Base-by-base conservation (phyloP, 2,329 filamentous ascomycete genomes). In the Hypoxylon sp. region DNA sequence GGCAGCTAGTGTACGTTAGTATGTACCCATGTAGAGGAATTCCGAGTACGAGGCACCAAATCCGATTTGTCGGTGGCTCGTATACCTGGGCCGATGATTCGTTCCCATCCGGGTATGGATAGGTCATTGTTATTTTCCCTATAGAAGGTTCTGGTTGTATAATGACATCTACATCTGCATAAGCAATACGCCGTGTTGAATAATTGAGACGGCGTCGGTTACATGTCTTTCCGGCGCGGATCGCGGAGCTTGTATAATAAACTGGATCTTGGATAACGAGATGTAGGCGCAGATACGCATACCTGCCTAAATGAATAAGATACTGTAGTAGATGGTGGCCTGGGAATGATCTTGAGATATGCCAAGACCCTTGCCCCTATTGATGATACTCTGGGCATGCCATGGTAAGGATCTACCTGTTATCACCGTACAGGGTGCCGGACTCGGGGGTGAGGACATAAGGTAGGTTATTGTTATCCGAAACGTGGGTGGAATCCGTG, bases 11-110 rank as follows among this genome's bases (percentile, higher is more conserved):
- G 26, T 11, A 20, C 24, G 6, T 6, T 6, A 18, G n/a, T 8
- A 22, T 18, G 28, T n/a, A 33, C 30, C n/a, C n/a, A n/a, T n/a
- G 28, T 30, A 30, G 28, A 51, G 48, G 11, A 95, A 44, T 51
- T 16, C 33, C 58, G 51, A 61, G 59, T 50, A 51, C 59, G 59
- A 61, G 59, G 50, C 4, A 45, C 36, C 36, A 26, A 18, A 24
- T 59, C 32, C 46, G 26, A 51, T 42, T 42, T 14, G 55, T 42
- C 18, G 16, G 16, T 8, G 22, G 28, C n/a, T 28, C 24, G 48
- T 30, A 50, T 30, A 50, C 30, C 9, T 9, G 11, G 36, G 36
- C 36, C 16, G 36, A 20, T 40, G 36, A 40, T 40, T 40, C 16
- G 36, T 20, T 8, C 7, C 16, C n/a, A n/a, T n/a, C n/a, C n/a